phyloP scores from a whole-genome alignment of 176 grass and related monocot genomes.

The Rhynchospora pubera region DNA sequence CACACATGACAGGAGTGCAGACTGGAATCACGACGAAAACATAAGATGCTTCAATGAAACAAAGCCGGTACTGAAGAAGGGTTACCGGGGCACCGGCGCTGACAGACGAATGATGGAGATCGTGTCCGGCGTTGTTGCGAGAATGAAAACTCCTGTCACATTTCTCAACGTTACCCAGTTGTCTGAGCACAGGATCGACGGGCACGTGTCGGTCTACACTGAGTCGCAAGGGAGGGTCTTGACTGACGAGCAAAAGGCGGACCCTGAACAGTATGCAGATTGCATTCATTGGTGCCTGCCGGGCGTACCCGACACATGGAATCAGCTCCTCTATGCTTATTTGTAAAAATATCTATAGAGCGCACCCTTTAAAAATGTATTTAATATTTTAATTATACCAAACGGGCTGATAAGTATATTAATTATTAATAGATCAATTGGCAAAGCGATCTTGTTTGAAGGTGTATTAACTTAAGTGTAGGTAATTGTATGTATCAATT shows the following conservation, averaged over 20 bases:
- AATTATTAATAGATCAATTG: not conserved
- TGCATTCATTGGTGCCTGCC: constrained; percentile 85
- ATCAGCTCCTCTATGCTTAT: constrained; percentile 63
- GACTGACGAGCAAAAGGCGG: constrained; percentile 43
- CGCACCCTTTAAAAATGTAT: not conserved
- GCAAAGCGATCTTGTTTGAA: not conserved
- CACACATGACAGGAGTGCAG: constrained; percentile 42
- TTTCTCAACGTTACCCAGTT: constrained; percentile 77
- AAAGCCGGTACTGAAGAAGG: constrained; percentile 34
- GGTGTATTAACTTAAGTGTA: not conserved
- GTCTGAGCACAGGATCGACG: constrained; percentile 59
- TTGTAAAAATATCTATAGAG: constrained; percentile 13
- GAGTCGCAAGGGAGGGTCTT: constrained; percentile 40
- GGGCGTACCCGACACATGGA: constrained; percentile 68
- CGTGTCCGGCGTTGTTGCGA: constrained; percentile 27
- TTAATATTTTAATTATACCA: not conserved
- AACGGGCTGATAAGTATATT: not conserved
- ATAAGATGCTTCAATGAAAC: constrained; percentile 74
- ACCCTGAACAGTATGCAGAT: constrained; percentile 38
- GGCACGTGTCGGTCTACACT: constrained; percentile 53
- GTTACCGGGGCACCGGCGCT: constrained; percentile 49
- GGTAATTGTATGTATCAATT: not conserved
- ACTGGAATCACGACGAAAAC: constrained; percentile 49
- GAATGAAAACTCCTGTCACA: constrained; percentile 54
- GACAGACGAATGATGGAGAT: constrained; percentile 61